Evolutionary conservation across 2,329 filamentous ascomycete species (phyloP), one percentile per base, ranked within the genome.

Genomic region (Alternaria arborescens): DNA sequence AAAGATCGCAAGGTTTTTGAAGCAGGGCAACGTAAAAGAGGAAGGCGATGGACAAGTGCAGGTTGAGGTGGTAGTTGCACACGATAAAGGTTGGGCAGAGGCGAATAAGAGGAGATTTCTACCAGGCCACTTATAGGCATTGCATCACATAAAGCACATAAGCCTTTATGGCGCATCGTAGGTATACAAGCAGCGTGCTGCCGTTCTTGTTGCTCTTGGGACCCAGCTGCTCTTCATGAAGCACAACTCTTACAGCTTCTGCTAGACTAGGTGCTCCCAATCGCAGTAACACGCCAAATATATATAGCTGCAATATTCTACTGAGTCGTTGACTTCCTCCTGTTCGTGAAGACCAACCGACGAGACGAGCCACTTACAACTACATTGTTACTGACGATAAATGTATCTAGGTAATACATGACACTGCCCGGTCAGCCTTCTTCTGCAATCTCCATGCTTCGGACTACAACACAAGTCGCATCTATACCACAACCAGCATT

Each of bases 1-100:
- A 36, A 69, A 78, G 44, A 78, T 86, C 46, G 70, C 74, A 34
- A 68, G 72, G 52, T 77, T 84, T 40, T 40, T 74, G 50, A 68
- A 66, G 51, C 38, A 60, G 38, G 70, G 67, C 2, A 65, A 54
- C 26, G 65, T 73, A 4, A 59, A 28, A 38, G 65, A 71, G 12
- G 71, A 72, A 34, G 66, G 62, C 2, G 63, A 60, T 36, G 63
- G 70, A 38, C 68, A 71, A 56, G 71, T 75, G 8, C 73, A 72
- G 8, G 74, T 80, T 8, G 81, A 86, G 71, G 73, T 85, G 22
- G 76, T 86, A 48, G 79, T 84, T 8, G 83, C 84, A 57, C 84
- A 86, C 78, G 84, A 85, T 71, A 77, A 73, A 52, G 78, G 58
- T 2, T 86, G 84, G 84, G 79, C 77, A 62, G 79, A 81, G 64